Base-by-base conservation (phyloP, 257 asterid genomes). In the Jasminum sambac region DNA sequence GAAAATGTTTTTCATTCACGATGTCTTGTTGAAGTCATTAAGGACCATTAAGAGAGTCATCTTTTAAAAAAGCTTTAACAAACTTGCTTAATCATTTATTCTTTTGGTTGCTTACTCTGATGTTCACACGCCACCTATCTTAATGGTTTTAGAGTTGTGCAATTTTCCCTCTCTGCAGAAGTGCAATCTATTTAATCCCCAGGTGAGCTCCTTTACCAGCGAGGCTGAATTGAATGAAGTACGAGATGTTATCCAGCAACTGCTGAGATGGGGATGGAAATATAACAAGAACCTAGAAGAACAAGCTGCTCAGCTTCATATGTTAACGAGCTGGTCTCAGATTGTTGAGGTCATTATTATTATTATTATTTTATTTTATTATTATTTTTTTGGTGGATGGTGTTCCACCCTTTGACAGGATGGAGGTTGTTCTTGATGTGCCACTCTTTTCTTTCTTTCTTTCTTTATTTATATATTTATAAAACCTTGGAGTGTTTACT, bases 261-360 rank as follows among this genome's bases (percentile, higher is more conserved):
- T 91, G 63, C 63, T 89, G 78, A 84, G 94, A 84, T 95, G 99
- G 99, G 99, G 90, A 48, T 89, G 95, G 98, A 89, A 88, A 69
- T 91, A 83, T 82, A 89, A 95, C 82, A 95, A 88, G 80, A 95
- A 89, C 80, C 97, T 89, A 76, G 99, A 95, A 82, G 99, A 95
- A 74, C 98, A 91, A 78, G 98, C 93, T 75, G 96, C 97, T 69
- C 97, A 94, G 86, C 98, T 91, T 74, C 97, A 94, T 83, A 84
- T 91, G 97, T 76, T 88, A 71, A 89, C 87, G 26, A 87, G 99
- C 88, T 94, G 98, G 98, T 94, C 96, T 66, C 99, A 91, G 74
- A 84, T 91, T 83, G 97, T 86, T 41, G 98, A 95, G 97, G 99
- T 95, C 46, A 69, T 70, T 78, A n/a, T n/a, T n/a, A n/a, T n/a